Base-by-base conservation (phyloP, 192 early-diverging fungal species). In the Glomus cerebriforme region DNA sequence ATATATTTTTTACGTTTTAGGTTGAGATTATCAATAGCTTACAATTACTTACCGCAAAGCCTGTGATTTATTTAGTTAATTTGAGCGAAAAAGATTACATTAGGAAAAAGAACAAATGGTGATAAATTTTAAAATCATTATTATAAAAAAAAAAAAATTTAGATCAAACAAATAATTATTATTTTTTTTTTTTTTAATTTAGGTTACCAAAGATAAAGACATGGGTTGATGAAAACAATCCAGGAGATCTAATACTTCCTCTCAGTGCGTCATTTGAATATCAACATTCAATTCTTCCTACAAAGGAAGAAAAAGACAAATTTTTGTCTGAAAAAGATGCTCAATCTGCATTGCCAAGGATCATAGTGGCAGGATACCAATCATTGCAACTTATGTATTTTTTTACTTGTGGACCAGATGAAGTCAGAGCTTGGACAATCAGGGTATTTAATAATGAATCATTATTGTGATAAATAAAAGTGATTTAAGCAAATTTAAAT, bases 61-160 rank as follows among this genome's bases (percentile, higher is more conserved):
- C 98, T 7, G 96, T 96, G 58, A 95, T 97, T 67, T 97, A 96
- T 83, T 90, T 99, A 73, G 92, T 90, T 80, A 99, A 99, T 86
- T 87, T 99, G 65, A 90, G 87, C 81, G 93, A 97, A 83, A 86
- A 88, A 70, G 97, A 98, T 81, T 99, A 92, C 78, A 81, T 93
- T 45, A 90, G 95, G 79, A 97, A 95, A 86, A 99, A 98, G 91
- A 97, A 97, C 90, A 95, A 94, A 90, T 96, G 91, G 92, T 82
- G 26, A 19, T 34, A 27, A 37, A 27, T 34, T 27, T 26, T 65
- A 17, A 62, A n/a, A 69, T 15, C 8, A 22, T 71, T 31, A 78
- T 49, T 12, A n/a, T 19, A n/a, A 31, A 26, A 78, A 58, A 13
- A 58, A 45, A 58, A 7, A 7, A 19, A n/a, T n/a, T n/a, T n/a